Percentiles rank a stretch among this genome's conserved stretches.
Conservation (phyloP, 169 alveolate genomes). For the Cryptosporidium ubiquitum region DNA sequence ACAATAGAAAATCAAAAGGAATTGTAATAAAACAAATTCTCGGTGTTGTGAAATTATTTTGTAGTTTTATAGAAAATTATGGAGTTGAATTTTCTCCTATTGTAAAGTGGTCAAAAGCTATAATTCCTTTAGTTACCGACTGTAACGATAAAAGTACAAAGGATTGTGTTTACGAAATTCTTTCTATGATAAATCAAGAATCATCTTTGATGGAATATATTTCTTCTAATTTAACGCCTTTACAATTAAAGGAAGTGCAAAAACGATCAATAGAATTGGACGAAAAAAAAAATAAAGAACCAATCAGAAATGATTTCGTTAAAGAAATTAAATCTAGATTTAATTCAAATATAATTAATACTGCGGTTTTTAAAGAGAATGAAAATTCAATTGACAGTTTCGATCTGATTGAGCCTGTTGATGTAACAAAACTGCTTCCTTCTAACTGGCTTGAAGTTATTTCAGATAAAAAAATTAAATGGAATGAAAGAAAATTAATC, state of each 20-base stretch:
- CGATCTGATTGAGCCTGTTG: constrained; percentile 51
- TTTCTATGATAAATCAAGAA: background rate
- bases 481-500: constrained; percentile 55
- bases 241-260: constrained; percentile 46
- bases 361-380: background rate
- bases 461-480: constrained; percentile 47
- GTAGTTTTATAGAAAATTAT: constrained; percentile 31
- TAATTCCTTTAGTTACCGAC: constrained; percentile 13
- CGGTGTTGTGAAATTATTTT: constrained; percentile 41
- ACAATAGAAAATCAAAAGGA: constrained; percentile 48
- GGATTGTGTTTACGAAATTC: constrained; percentile 24
- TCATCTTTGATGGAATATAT: constrained; percentile 12
- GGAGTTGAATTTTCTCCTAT: constrained; percentile 51
- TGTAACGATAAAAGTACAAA: constrained; percentile 35
- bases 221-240: constrained; percentile 1
- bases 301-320: constrained; percentile 31
- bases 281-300: background rate
- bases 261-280: background rate
- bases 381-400: background rate
- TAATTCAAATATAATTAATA: background rate
- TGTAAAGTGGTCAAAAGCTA: constrained; percentile 5
- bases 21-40: constrained; percentile 26
- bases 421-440: constrained; percentile 50
- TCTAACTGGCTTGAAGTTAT: constrained; percentile 51
- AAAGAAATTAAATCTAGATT: background rate